Percentiles rank a stretch among this genome's conserved stretches.
Conservation (phyloP, 441 rosid genomes). For the Adansonia rubrostipa region DNA sequence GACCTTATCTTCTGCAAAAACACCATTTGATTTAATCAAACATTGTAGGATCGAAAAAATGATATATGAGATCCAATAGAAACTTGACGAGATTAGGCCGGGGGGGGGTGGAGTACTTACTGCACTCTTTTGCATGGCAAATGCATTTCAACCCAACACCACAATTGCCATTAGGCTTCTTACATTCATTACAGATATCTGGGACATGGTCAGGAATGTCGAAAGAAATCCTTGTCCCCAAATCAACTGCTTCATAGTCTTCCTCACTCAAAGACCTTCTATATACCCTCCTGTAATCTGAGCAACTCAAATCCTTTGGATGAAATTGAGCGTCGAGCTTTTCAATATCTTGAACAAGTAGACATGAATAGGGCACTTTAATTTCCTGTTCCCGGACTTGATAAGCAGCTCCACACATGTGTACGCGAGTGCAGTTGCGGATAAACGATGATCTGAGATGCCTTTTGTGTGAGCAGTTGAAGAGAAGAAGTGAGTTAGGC, state of each 20-base stretch:
- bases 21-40: slow-evolving; percentile 18
- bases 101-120: slow-evolving; percentile 40
- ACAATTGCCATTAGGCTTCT: slow-evolving; percentile 63
- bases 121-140: slow-evolving; percentile 66
- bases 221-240: slow-evolving; percentile 53
- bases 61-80: not conserved
- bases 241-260: slow-evolving; percentile 30
- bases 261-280: slow-evolving; percentile 30
- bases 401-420: slow-evolving; percentile 28
- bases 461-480: slow-evolving; percentile 41
- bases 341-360: slow-evolving; percentile 39
- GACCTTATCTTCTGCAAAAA: slow-evolving; percentile 50
- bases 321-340: slow-evolving; percentile 39
- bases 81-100: not conserved
- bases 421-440: slow-evolving; percentile 33
- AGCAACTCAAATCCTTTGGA: slow-evolving; percentile 48
- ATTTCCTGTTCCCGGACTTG: slow-evolving; percentile 13
- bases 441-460: slow-evolving; percentile 18
- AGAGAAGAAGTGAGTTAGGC: slow-evolving; percentile 47
- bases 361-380: slow-evolving; percentile 32
- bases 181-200: slow-evolving; percentile 53
- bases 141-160: slow-evolving; percentile 66
- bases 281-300: slow-evolving; percentile 38
- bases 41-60: slow-evolving; percentile 2
- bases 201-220: slow-evolving; percentile 63